Percentiles rank a stretch among this genome's conserved stretches.
phyloP scores from a whole-genome alignment of 345 rosid species.

The Eutrema yunnanense region DNA sequence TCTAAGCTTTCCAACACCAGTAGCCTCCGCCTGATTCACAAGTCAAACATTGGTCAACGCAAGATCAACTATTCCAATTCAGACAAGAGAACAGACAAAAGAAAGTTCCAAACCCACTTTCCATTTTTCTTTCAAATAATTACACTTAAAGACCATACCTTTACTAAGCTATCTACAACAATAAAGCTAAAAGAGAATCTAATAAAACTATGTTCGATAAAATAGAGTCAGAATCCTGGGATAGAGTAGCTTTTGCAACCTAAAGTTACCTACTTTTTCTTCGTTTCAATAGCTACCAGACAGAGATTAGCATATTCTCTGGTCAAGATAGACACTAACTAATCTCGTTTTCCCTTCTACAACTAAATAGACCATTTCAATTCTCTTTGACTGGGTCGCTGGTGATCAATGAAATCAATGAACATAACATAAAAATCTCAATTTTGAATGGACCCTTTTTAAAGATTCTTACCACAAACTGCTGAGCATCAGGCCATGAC shows the following conservation, averaged over 20 bases:
- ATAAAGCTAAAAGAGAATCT: not conserved
- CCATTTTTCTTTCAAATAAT: not conserved
- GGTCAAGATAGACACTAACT: not conserved
- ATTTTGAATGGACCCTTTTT: not conserved
- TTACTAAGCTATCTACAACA: not conserved
- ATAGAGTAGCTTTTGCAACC: not conserved
- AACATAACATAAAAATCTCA: not conserved
- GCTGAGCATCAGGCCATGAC: slow-evolving; percentile 86
- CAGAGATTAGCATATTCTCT: not conserved
- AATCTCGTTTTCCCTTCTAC: not conserved
- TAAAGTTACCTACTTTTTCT: not conserved
- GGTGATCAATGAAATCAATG: not conserved
- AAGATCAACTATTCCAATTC: not conserved
- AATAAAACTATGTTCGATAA: not conserved
- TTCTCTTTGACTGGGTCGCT: not conserved
- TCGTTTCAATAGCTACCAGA: not conserved
- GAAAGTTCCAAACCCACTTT: slow-evolving; percentile 1
- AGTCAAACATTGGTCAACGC: not conserved
- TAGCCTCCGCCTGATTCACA: slow-evolving; percentile 53
- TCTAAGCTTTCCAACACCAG: slow-evolving; percentile 71
- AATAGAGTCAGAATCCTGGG: slow-evolving; percentile 5
- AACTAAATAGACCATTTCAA: not conserved
- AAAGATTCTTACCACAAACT: slow-evolving; percentile 38
- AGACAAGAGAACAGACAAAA: slow-evolving; percentile 1
- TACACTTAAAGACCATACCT: not conserved